Evolutionary conservation across 495 filamentous ascomycete genomes (phyloP).

Genomic region (Aspergillus sclerotiicarbonarius): DNA sequence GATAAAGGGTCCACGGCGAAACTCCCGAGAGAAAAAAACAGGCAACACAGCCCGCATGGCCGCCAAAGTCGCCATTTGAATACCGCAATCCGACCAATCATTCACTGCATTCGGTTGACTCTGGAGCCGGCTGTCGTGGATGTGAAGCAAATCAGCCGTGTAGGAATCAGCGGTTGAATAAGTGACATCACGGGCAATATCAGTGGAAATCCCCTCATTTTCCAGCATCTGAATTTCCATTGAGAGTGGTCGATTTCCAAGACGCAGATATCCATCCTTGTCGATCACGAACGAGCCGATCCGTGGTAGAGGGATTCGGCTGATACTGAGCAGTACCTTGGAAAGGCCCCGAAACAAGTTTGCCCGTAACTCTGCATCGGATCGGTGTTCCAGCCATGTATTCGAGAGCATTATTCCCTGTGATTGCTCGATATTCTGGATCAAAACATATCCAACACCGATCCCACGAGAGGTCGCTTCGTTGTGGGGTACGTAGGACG

Average conservation of each 20-base stretch:
- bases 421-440: conserved; percentile 12
- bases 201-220: conserved; percentile 26
- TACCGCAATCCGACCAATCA: conserved; percentile 23
- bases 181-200: conserved; percentile 23
- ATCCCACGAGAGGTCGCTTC: not conserved
- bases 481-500: conserved; percentile 25
- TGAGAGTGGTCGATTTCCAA: conserved; percentile 29
- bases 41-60: conserved; percentile 26
- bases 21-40: conserved; percentile 22
- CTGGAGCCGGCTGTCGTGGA: conserved; percentile 28
- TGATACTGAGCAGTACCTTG: conserved; percentile 25
- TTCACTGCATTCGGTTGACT: conserved; percentile 29
- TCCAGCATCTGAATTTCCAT: conserved; percentile 26
- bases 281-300: conserved; percentile 25
- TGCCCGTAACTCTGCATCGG: conserved; percentile 8
- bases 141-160: conserved; percentile 24
- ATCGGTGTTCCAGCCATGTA: not conserved
- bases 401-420: conserved; percentile 11
- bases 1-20: conserved; percentile 27
- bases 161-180: conserved; percentile 30
- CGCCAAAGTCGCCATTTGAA: conserved; percentile 22
- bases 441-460: conserved; percentile 11
- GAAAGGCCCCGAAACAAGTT: conserved; percentile 30
- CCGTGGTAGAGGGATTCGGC: conserved; percentile 17
- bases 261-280: conserved; percentile 18